Evolutionary conservation across 257 asterid species (phyloP), one percentile per base, ranked within the genome.

Genomic region (Thymus quinquecostatus): DNA sequence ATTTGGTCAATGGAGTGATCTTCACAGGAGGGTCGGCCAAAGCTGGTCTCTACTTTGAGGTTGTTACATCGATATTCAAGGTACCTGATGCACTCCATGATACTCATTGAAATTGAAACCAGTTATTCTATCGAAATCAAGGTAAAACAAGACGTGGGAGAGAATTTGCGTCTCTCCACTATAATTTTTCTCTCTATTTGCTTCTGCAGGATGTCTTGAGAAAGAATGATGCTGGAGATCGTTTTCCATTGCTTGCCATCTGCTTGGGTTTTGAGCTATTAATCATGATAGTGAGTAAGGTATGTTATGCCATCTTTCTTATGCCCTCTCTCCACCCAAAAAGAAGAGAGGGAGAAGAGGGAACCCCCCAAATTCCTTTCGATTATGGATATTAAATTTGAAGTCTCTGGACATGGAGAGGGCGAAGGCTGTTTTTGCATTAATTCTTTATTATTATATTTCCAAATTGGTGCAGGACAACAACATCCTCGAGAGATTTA

Each of bases 241-340:
- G 76, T 84, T 93, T 93, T 72, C 98, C 98, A 47, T 73, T 93
- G 86, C 82, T 93, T 70, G 97, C 98, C 71, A 91, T 89, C 82
- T 93, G 98, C 89, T 84, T 93, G 73, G 98, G 98, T 57, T 93
- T 93, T 89, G 98, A 93, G 80, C 90, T 93, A 66, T 54, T 90
- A 73, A 87, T 91, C 44, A 86, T 83, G 96, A 81, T 89, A 34
- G 78, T 93, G 79, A 83, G 96, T 77, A 70, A 88, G 98, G 97
- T 90, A 81, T 75, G 27, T n/a, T n/a, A n/a, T n/a, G n/a, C 70
- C 34, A 60, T 13, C 21, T n/a, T n/a, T n/a, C n/a, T n/a, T n/a
- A n/a, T n/a, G 53, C 49, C 29, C 43, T 44, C 10, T 34, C 68
- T 48, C 64, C 69, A 34, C 50, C 70, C 8, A 13, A 47, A 9